These are phyloP conservation scores for Mycena crocata DNA, from an alignment of 768 basidiomycete species.

Conservation along the genomic window DNA sequence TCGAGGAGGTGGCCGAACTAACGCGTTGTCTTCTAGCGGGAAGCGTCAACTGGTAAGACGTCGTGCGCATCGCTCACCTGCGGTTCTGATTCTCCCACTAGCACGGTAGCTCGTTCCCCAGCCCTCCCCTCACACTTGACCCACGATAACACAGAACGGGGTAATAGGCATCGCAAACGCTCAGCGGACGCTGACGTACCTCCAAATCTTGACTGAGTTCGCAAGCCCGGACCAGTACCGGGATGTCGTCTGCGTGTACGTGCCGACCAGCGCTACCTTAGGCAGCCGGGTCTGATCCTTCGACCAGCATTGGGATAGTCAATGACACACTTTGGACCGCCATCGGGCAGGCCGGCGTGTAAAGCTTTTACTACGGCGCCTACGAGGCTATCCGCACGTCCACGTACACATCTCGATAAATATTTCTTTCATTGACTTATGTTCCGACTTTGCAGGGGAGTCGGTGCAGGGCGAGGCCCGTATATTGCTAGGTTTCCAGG, in stretches of 20 bases:
- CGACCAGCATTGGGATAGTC: slow-evolving; percentile 62
- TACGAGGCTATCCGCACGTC: slow-evolving; percentile 58
- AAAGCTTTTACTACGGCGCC: slow-evolving; percentile 58
- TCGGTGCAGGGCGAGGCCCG: slow-evolving; percentile 68
- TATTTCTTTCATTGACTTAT: slow-evolving; percentile 10
- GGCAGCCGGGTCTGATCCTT: background rate
- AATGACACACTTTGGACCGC: slow-evolving; percentile 71
- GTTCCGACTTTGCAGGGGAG: slow-evolving; percentile 58
- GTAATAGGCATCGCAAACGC: slow-evolving; percentile 94
- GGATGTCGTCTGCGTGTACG: slow-evolving; percentile 76
- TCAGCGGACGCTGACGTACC: slow-evolving; percentile 84
- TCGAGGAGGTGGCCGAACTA: background rate
- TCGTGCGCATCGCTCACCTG: background rate
- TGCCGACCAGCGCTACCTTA: slow-evolving; percentile 24
- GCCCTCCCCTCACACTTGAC: background rate
- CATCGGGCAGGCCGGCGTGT: slow-evolving; percentile 61
- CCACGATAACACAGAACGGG: slow-evolving; percentile 55
- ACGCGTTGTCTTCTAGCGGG: slow-evolving; percentile 51
- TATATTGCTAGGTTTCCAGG: slow-evolving; percentile 73
- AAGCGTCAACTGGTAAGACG: slow-evolving; percentile 69
- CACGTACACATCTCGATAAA: slow-evolving; percentile 41
- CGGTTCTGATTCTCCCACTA: no score
- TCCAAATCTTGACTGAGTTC: slow-evolving; percentile 86
- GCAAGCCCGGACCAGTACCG: slow-evolving; percentile 83
- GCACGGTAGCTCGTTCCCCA: slow-evolving; percentile 6